Conservation (phyloP, 371 early-diverging fungal genomes). For the Circinella minor region DNA sequence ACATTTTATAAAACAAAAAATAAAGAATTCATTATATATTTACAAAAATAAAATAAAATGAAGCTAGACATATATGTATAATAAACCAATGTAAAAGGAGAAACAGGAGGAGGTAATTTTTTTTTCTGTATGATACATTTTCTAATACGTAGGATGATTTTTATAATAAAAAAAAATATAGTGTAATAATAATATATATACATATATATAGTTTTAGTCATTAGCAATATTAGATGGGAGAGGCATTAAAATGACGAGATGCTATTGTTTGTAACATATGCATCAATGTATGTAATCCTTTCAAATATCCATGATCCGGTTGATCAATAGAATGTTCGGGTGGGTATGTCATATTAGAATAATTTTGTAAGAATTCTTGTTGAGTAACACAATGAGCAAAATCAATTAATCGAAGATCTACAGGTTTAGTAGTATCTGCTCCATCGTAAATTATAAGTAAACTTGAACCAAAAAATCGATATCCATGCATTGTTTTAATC, state of each 20-base stretch:
- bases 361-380: slow-evolving; percentile 20
- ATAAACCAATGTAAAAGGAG: too few relatives aligned
- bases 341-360: slow-evolving; percentile 51
- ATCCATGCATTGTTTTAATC: slow-evolving; percentile 72
- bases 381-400: slow-evolving; percentile 80
- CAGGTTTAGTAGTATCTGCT: neutral
- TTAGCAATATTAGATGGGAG: neutral
- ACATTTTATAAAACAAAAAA: too few relatives aligned
- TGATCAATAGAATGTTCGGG: slow-evolving; percentile 61
- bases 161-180: too few relatives aligned
- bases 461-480: slow-evolving; percentile 89
- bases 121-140: too few relatives aligned
- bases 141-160: too few relatives aligned
- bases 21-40: too few relatives aligned
- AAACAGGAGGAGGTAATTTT: too few relatives aligned
- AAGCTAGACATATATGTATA: too few relatives aligned
- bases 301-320: slow-evolving; percentile 73
- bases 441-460: slow-evolving; percentile 60
- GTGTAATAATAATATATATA: too few relatives aligned
- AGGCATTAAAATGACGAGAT: neutral
- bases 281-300: slow-evolving; percentile 68
- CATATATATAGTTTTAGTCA: neutral
- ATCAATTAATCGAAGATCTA: slow-evolving; percentile 88
- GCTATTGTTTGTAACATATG: slow-evolving; percentile 56
- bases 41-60: too few relatives aligned